Evolutionary conservation across 768 basidiomycete genomes (phyloP).

Genomic region (Naganishia antarctica): DNA sequence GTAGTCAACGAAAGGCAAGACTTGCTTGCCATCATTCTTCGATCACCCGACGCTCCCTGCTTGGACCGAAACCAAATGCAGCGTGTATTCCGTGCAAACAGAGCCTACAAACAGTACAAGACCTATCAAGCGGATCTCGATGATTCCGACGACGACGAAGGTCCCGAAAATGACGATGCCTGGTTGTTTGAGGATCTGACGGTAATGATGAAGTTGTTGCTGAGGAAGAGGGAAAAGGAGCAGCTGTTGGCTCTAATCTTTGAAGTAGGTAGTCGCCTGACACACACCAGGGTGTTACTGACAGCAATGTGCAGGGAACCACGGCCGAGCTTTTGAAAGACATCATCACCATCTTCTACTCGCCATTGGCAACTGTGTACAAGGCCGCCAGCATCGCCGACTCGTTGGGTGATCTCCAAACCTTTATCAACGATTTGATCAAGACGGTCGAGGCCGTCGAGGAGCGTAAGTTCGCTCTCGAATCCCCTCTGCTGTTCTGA

Average conservation of each 20-base stretch:
- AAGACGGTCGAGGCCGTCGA: conserved; percentile 87
- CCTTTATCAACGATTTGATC: conserved; percentile 90
- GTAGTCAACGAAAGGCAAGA: conserved; percentile 66
- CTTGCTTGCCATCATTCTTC: conserved; percentile 71
- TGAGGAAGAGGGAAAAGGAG: conserved; percentile 77
- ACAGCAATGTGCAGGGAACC: conserved; percentile 62
- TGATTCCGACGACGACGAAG: conserved; percentile 87
- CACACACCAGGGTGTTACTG: background rate
- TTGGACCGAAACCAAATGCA: conserved; percentile 74
- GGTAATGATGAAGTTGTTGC: conserved; percentile 71
- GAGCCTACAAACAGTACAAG: conserved; percentile 72
- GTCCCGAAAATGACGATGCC: conserved; percentile 86
- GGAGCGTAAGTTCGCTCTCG: conserved; percentile 58
- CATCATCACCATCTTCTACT: conserved; percentile 97
- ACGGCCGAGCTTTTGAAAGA: conserved; percentile 94
- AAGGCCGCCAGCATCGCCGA: conserved; percentile 95
- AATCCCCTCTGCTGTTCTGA: background rate
- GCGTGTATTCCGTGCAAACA: conserved; percentile 69
- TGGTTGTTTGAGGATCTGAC: conserved; percentile 93
- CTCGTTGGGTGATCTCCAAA: conserved; percentile 83
- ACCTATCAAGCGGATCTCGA: conserved; percentile 58
- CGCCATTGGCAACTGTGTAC: conserved; percentile 93
- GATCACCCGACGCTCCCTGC: conserved; percentile 68
- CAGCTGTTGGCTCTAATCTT: conserved; percentile 89
- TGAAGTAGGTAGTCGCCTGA: conserved; percentile 57